Evolutionary conservation across 352 stramenopile genomes (phyloP).

Genomic region (Globisporangium okanoganense): DNA sequence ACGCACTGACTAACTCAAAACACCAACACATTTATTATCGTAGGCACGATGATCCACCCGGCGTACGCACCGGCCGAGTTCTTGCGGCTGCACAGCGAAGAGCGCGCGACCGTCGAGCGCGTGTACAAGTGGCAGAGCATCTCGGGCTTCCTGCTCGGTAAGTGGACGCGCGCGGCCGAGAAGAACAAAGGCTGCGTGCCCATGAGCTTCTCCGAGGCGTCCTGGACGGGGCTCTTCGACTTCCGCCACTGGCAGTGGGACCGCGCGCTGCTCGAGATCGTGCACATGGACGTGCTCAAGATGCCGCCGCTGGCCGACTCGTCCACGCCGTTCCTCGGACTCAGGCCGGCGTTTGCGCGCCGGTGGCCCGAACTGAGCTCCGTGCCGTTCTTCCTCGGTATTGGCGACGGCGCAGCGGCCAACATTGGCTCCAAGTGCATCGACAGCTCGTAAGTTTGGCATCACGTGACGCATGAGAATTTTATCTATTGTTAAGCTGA

Average conservation of each 20-base stretch:
- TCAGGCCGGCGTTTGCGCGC: conserved; percentile 48
- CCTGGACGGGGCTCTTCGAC: conserved; percentile 93
- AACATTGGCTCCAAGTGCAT: conserved; percentile 95
- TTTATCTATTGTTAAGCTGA: neutral
- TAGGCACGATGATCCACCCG: conserved; percentile 77
- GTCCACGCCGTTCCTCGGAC: conserved; percentile 50
- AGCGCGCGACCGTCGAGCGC: conserved; percentile 30
- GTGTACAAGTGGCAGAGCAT: conserved; percentile 89
- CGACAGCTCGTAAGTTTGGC: conserved; percentile 40
- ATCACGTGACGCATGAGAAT: neutral
- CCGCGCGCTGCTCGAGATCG: conserved; percentile 61
- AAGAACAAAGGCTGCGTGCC: conserved; percentile 37
- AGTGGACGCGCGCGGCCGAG: conserved; percentile 64
- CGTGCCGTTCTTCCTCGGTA: conserved; percentile 84
- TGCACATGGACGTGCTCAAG: conserved; percentile 65
- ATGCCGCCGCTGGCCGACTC: conserved; percentile 72
- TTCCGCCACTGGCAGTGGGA: conserved; percentile 87
- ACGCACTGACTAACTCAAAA: neutral
- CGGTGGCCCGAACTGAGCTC: conserved; percentile 70
- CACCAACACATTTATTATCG: neutral
- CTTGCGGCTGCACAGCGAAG: conserved; percentile 69
- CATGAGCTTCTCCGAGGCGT: conserved; percentile 93
- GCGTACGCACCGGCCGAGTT: conserved; percentile 90
- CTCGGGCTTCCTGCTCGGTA: conserved; percentile 81
- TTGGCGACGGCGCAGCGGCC: conserved; percentile 91